phyloP scores from a whole-genome alignment of 805 yeast species.

The Sugiyamaella valdiviana region DNA sequence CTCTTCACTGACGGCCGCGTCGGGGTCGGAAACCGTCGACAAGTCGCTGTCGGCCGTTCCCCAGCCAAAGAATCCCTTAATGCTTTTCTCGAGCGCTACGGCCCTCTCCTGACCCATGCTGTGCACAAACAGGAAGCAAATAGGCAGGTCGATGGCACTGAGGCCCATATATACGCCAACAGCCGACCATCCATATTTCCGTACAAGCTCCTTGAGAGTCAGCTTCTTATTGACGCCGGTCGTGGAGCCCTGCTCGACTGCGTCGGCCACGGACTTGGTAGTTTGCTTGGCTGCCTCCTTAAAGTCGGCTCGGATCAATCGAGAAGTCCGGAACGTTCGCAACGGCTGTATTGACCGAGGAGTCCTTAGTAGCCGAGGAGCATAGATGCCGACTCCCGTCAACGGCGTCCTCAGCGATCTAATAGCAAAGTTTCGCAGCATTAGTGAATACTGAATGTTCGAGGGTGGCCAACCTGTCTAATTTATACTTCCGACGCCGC shows the following conservation, averaged over 20 bases:
- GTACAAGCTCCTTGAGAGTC: slow-evolving; percentile 52
- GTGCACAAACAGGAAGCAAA: slow-evolving; percentile 78
- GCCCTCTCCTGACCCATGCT: slow-evolving; percentile 81
- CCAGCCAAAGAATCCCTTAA: slow-evolving; percentile 57
- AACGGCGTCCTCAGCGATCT: neutral
- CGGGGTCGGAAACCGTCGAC: slow-evolving; percentile 10
- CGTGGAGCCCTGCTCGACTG: neutral
- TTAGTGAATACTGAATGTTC: too few relatives aligned
- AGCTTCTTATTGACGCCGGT: slow-evolving; percentile 5
- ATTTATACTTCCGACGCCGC: too few relatives aligned
- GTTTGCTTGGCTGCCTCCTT: neutral
- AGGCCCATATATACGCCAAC: slow-evolving; percentile 74
- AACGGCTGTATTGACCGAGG: neutral
- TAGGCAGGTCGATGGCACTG: slow-evolving; percentile 71
- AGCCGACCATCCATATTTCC: slow-evolving; percentile 88
- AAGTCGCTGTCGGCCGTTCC: slow-evolving; percentile 35
- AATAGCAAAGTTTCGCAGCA: neutral
- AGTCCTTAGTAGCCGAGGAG: too few relatives aligned
- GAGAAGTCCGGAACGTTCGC: neutral
- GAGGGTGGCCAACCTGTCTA: too few relatives aligned
- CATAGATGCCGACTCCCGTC: neutral
- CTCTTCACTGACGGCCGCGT: slow-evolving; percentile 7
- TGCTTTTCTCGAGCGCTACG: slow-evolving; percentile 54
- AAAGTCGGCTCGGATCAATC: neutral
- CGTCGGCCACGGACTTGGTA: neutral